phyloP scores from a whole-genome alignment of 805 yeast species.

The Starmerella stellata region DNA sequence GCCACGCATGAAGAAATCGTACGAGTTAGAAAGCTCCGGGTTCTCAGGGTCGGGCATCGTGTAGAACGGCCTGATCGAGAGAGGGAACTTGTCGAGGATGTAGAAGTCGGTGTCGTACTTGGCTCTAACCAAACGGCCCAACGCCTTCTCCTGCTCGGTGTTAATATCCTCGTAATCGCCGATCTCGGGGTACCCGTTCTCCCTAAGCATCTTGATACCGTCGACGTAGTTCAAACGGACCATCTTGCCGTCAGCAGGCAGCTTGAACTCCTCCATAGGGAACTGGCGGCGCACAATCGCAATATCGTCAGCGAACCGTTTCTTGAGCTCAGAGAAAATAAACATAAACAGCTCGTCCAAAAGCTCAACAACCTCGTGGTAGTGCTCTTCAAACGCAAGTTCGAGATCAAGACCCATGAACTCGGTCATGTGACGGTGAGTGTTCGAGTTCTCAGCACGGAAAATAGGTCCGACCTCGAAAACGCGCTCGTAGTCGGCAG shows the following conservation, averaged over 20 bases:
- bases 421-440: constrained; percentile 99
- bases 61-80: constrained; percentile 92
- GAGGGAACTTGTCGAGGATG: constrained; percentile 94
- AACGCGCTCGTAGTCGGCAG: constrained; percentile 92
- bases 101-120: constrained; percentile 95
- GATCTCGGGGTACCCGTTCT: constrained; percentile 64
- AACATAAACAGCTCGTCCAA: constrained; percentile 62
- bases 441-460: constrained; percentile 97
- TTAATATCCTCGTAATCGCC: constrained; percentile 70
- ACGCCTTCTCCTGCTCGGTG: constrained; percentile 85
- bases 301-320: constrained; percentile 65
- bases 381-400: constrained; percentile 96
- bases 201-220: constrained; percentile 73
- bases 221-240: constrained; percentile 76
- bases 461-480: constrained; percentile 95
- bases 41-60: constrained; percentile 96
- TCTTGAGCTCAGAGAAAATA: constrained; percentile 69
- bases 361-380: constrained; percentile 65
- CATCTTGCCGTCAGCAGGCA: constrained; percentile 90
- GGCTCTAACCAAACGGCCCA: constrained; percentile 82
- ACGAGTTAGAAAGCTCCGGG: constrained; percentile 86
- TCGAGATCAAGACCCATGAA: constrained; percentile 94
- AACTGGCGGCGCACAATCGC: constrained; percentile 79
- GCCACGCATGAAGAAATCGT: constrained; percentile 99
- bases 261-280: constrained; percentile 93